These are phyloP conservation scores for Chara braunii DNA, from an alignment of 139 green algal species.

Conservation along the genomic window DNA sequence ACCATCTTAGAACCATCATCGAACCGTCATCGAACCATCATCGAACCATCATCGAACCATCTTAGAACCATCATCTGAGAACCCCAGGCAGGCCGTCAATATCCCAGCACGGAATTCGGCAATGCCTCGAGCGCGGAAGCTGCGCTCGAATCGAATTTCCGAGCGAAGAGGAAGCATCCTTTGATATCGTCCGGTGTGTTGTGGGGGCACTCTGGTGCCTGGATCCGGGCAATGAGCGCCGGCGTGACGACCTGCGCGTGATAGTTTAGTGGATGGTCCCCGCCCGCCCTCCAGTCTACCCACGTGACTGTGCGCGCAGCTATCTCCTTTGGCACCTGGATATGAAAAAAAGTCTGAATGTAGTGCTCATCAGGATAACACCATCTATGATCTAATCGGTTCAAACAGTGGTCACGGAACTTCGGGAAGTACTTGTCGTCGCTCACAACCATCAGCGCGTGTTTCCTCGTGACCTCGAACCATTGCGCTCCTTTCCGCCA, in stretches of 20 bases:
- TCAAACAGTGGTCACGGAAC: constrained; percentile 16
- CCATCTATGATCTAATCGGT: no score
- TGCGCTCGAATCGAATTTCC: no score
- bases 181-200: neutral
- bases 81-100: no score
- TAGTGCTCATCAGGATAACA: constrained; percentile 36
- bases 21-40: no score
- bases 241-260: constrained; percentile 33
- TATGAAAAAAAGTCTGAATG: constrained; percentile 6
- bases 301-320: constrained; percentile 10
- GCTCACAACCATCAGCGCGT: neutral
- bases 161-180: constrained; percentile 15
- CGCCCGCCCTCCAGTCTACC: neutral
- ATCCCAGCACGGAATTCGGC: no score
- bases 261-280: constrained; percentile 1
- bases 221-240: neutral
- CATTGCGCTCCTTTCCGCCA: constrained; percentile 29
- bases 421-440: constrained; percentile 11
- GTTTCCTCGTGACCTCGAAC: constrained; percentile 21
- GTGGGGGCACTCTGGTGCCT: neutral
- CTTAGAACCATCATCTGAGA: no score
- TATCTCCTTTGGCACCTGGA: constrained; percentile 1
- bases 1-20: no score
- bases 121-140: no score
- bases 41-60: no score